Conservation (phyloP, 2,329 filamentous ascomycete genomes). For the Talaromyces sp. region DNA sequence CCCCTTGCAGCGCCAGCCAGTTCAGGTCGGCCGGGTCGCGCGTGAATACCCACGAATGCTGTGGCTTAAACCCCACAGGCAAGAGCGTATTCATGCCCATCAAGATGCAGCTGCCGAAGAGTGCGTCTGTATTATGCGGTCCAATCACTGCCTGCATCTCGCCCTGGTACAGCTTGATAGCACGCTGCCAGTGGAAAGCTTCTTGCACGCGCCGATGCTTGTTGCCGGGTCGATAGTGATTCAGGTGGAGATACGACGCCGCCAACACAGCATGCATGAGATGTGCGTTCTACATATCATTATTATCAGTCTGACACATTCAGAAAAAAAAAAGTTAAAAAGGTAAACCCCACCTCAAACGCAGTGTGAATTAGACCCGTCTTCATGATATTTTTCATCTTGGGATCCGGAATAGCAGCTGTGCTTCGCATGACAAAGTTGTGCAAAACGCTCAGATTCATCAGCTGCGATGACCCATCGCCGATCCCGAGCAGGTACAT, state of each 20-base stretch:
- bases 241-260: conserved; percentile 6
- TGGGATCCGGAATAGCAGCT: neutral
- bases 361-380: conserved; percentile 6
- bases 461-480: conserved; percentile 1
- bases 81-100: conserved; percentile 31
- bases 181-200: conserved; percentile 34
- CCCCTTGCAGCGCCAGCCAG: conserved; percentile 33
- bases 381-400: conserved; percentile 7
- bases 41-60: conserved; percentile 32
- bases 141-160: conserved; percentile 24
- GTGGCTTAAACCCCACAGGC: conserved; percentile 25
- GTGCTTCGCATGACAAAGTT: conserved; percentile 3
- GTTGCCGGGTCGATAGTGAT: conserved; percentile 3
- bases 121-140: conserved; percentile 31
- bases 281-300: conserved; percentile 1
- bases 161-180: conserved; percentile 29
- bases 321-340: neutral
- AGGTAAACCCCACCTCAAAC: conserved; percentile 2
- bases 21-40: conserved; percentile 25
- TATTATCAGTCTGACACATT: neutral
- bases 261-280: conserved; percentile 11
- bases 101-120: conserved; percentile 35
- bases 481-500: neutral
- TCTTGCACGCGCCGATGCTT: conserved; percentile 7
- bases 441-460: conserved; percentile 1